Evolutionary conservation across 768 basidiomycete genomes (phyloP).

Genomic region (Boletellus sp.): DNA sequence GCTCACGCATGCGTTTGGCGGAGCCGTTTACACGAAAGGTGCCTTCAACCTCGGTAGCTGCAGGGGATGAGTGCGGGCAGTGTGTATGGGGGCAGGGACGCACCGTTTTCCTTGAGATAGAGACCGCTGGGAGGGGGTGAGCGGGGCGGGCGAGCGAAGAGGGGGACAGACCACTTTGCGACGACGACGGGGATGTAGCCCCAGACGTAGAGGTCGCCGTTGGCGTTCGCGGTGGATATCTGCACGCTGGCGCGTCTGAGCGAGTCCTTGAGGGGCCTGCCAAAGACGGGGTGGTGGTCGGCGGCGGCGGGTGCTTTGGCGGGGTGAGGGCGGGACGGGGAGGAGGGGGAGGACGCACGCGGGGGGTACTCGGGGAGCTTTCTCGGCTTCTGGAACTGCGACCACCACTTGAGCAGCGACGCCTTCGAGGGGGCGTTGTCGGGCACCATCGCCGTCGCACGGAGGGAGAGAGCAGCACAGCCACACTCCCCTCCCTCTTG

Average conservation of each 20-base stretch:
- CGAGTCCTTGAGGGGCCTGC: constrained; percentile 78
- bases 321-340: constrained; percentile 1
- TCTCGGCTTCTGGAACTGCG: constrained; percentile 66
- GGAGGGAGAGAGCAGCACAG: constrained; percentile 9
- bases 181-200: constrained; percentile 96
- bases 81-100: constrained; percentile 8
- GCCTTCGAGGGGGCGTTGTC: constrained; percentile 44
- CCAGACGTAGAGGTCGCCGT: constrained; percentile 85
- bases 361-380: constrained; percentile 46
- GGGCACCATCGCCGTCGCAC: constrained; percentile 23
- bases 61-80: background rate
- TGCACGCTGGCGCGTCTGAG: constrained; percentile 87
- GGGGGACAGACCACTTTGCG: constrained; percentile 80
- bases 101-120: constrained; percentile 92
- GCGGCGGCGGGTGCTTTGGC: constrained; percentile 24
- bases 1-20: constrained; percentile 90
- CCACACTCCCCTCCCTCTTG: constrained; percentile 9
- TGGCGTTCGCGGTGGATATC: constrained; percentile 83
- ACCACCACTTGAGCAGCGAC: constrained; percentile 79
- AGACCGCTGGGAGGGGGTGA: constrained; percentile 58
- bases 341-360: constrained; percentile 31
- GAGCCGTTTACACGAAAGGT: constrained; percentile 97
- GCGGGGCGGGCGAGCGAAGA: background rate
- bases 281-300: constrained; percentile 66
- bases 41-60: constrained; percentile 88